A percentile compares a stretch with the other conserved stretches of the same genome.
Conservation (phyloP, 139 green algal species). For the Chlamydomonas asymmetrica region DNA sequence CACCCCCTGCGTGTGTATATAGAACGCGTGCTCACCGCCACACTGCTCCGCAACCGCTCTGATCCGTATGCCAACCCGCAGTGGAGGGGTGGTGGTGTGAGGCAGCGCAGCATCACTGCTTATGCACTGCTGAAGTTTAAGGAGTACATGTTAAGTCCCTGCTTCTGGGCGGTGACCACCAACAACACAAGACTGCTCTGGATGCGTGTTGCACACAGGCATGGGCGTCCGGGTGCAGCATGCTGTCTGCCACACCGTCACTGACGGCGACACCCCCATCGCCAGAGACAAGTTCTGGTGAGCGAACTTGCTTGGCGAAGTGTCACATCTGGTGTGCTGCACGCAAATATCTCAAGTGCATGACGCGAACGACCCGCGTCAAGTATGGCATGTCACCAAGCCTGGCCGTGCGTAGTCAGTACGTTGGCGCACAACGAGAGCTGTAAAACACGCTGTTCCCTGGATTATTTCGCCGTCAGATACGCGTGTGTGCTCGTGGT, state of each 20-base stretch:
- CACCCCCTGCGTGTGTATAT: no score
- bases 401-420: neutral
- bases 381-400: neutral
- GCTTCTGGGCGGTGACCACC: neutral
- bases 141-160: no score
- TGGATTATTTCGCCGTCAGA: no score
- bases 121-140: no score
- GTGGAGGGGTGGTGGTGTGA: neutral
- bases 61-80: neutral
- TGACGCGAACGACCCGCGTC: neutral
- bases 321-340: neutral
- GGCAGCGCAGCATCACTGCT: no score
- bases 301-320: slow-evolving; percentile 9
- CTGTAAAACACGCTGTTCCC: no score
- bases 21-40: no score
- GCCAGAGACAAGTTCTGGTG: slow-evolving; percentile 9
- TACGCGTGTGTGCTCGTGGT: no score
- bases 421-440: neutral
- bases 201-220: neutral
- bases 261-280: slow-evolving; percentile 7
- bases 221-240: slow-evolving; percentile 22
- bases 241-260: neutral
- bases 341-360: no score
- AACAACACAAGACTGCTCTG: neutral
- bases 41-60: neutral